These are phyloP conservation scores for Ophiostoma angusticollis DNA, from an alignment of 2,329 filamentous ascomycete genomes.

Conservation along the genomic window DNA sequence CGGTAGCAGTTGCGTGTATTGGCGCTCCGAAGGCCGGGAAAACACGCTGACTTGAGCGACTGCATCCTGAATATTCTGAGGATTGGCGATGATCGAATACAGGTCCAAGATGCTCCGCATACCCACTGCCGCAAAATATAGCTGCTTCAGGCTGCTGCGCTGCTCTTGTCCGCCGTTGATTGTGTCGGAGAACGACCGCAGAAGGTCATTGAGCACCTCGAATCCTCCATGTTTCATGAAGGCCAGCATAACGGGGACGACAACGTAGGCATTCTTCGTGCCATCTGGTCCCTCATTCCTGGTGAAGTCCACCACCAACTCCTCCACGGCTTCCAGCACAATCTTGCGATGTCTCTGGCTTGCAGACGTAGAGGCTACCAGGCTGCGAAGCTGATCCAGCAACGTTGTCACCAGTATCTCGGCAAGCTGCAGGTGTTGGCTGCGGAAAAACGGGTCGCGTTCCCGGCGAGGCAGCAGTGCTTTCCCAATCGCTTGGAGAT, in stretches of 20 bases:
- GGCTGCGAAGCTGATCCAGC: conserved; percentile 48
- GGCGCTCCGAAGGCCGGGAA: conserved; percentile 27
- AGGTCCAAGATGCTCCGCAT: conserved; percentile 78
- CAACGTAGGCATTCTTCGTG: conserved; percentile 31
- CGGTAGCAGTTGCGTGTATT: conserved; percentile 17
- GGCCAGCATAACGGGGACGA: conserved; percentile 68
- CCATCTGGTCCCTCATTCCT: conserved; percentile 31
- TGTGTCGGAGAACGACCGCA: conserved; percentile 50
- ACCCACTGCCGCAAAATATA: conserved; percentile 39
- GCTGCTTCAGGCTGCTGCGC: conserved; percentile 31
- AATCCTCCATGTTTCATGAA: conserved; percentile 78
- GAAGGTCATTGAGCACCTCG: conserved; percentile 56
- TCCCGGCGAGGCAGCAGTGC: conserved; percentile 63
- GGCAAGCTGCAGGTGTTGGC: conserved; percentile 42
- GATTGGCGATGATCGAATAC: conserved; percentile 62
- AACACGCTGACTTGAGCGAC: conserved; percentile 39
- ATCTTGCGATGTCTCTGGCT: conserved; percentile 74
- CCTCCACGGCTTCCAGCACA: conserved; percentile 63
- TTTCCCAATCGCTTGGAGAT: conserved; percentile 78
- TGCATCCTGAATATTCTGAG: conserved; percentile 71
- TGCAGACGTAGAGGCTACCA: conserved; percentile 37
- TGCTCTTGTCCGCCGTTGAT: conserved; percentile 27
- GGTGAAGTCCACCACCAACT: conserved; percentile 60
- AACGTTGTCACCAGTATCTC: conserved; percentile 59
- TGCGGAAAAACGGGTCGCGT: conserved; percentile 46